These are phyloP conservation scores for Akanthomyces muscarius DNA, from an alignment of 2,329 filamentous ascomycete genomes.

Conservation along the genomic window DNA sequence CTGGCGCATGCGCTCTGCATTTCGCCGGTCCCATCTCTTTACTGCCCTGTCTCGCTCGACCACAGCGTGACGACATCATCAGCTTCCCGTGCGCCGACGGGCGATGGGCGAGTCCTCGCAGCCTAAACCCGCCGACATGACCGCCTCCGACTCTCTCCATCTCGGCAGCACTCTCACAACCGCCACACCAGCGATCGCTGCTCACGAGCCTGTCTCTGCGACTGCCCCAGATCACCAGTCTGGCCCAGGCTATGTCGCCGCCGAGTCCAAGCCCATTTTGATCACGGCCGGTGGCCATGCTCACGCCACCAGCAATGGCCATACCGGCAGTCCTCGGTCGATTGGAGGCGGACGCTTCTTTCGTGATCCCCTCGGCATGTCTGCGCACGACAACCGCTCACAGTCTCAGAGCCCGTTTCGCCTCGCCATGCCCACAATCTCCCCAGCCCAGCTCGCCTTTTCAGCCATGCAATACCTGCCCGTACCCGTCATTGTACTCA, in stretches of 20 bases:
- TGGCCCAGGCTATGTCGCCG: constrained; percentile 19
- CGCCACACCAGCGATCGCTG: not conserved
- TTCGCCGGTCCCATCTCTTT: not conserved
- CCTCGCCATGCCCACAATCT: constrained; percentile 44
- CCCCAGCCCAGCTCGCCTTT: constrained; percentile 56
- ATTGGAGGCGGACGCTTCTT: constrained; percentile 32
- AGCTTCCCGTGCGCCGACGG: not conserved
- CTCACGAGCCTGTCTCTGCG: constrained; percentile 18
- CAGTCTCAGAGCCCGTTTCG: constrained; percentile 37
- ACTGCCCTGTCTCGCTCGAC: not conserved
- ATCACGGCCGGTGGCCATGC: constrained; percentile 15
- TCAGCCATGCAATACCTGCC: constrained; percentile 71
- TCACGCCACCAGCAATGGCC: constrained; percentile 11
- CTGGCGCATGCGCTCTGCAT: not conserved
- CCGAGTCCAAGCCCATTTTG: constrained; percentile 20
- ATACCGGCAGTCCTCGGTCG: constrained; percentile 26
- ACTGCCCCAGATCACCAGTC: constrained; percentile 17
- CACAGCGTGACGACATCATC: not conserved
- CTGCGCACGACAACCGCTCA: constrained; percentile 26
- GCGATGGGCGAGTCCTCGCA: constrained; percentile 5
- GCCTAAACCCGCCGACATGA: constrained; percentile 13
- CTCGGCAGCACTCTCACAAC: not conserved
- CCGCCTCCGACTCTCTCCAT: not conserved
- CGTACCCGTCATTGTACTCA: constrained; percentile 66
- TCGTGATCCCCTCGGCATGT: constrained; percentile 27